Evolutionary conservation across 352 stramenopile species (phyloP), one percentile per base, ranked within the genome.

Genomic region (Ophiocytium majus): DNA sequence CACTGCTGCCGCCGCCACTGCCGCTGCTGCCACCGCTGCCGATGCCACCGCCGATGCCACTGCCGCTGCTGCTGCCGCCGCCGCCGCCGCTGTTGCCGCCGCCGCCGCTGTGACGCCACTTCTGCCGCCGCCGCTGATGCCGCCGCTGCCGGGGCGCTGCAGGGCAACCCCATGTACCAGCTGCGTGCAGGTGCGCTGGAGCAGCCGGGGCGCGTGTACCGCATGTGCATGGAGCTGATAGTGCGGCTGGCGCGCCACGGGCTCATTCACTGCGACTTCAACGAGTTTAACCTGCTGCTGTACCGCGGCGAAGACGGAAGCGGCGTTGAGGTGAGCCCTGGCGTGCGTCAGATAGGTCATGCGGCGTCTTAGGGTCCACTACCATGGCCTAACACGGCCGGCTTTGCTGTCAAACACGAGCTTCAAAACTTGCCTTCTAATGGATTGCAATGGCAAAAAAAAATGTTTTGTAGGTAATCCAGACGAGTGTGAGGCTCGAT

Each of bases 241-340:
- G 91, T 97, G 63, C 92, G 95, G n/a, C 91, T 99, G 63, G 97
- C 97, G 10, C 90, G 96, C 83, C 97, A 97, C 90, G 98, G 98
- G 28, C 92, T 99, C 34, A 95, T 99, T 19, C 98, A 99, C 91
- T 99, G 98, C 89, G 98, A 99, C 91, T 98, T 99, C 88, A 99
- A 99, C 92, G 98, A 99, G 91, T 98, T 99, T 91, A 99, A 99
- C 91, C 93, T 99, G 76, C 98, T 99, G 94, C 95, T 99, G 43
- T 14, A 57, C 43, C 43, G 43, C 43, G n/a, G n/a, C n/a, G 43
- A 57, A 14, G 43, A 57, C 5, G 43, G 43, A 5, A 5, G 43
- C 43, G 43, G 14, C 43, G 43, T 14, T 14, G 5, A 57, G 5
- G 43, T 57, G 43, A 57, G 43, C 14, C n/a, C n/a, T n/a, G n/a